phyloP scores from a whole-genome alignment of 345 rosid genomes.

The Salix arbutifolia region DNA sequence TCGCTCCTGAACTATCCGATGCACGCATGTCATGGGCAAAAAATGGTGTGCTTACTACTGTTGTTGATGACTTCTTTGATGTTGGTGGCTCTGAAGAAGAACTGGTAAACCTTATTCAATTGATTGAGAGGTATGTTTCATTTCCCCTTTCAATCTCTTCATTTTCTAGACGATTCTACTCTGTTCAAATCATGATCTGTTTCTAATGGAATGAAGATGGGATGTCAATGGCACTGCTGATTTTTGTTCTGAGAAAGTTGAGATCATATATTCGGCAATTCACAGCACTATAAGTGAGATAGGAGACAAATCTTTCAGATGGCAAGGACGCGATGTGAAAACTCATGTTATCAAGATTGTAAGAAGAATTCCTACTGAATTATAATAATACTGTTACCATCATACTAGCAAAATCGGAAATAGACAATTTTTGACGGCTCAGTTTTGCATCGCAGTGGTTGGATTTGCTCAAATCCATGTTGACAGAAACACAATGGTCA shows the following conservation, averaged over 20 bases:
- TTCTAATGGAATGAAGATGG: conserved; percentile 48
- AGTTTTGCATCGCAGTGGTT: conserved; percentile 64
- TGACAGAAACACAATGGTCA: conserved; percentile 57
- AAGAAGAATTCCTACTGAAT: conserved; percentile 11
- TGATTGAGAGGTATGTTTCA: conserved; percentile 54
- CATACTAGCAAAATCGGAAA: neutral
- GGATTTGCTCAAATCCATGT: conserved; percentile 62
- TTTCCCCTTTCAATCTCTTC: conserved; percentile 5
- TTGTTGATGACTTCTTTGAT: conserved; percentile 84
- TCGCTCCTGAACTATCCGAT: conserved; percentile 59
- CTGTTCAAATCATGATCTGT: conserved; percentile 7
- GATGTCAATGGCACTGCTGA: conserved; percentile 41
- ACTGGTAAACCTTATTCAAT: conserved; percentile 53
- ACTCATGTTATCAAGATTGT: conserved; percentile 54
- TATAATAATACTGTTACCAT: neutral
- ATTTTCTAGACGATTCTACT: conserved; percentile 10
- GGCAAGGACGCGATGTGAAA: conserved; percentile 62
- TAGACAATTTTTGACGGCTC: neutral
- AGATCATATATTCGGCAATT: conserved; percentile 70
- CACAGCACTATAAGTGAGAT: conserved; percentile 62
- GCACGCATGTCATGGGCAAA: conserved; percentile 96
- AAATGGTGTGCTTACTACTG: conserved; percentile 77
- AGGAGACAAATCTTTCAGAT: conserved; percentile 48
- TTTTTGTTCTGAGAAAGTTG: conserved; percentile 68
- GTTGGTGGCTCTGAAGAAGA: conserved; percentile 82